A percentile compares a stretch with the other conserved stretches of the same genome.
Conservation (phyloP, 805 yeast genomes). For the Schizosaccharomyces lindneri region DNA sequence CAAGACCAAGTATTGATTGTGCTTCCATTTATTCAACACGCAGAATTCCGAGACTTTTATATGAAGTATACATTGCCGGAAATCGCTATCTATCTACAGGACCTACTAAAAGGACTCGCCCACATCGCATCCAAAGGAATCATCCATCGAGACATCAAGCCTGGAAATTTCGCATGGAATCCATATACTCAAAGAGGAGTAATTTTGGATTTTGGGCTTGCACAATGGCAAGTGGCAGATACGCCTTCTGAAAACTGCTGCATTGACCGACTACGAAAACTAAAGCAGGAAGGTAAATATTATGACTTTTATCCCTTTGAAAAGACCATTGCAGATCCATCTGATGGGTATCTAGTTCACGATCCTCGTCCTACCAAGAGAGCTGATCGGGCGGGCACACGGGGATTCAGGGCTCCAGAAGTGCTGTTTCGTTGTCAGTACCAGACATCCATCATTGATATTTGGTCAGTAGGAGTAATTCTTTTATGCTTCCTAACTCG, state of each 20-base stretch:
- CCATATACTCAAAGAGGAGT: not conserved
- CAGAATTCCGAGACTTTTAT: conserved; percentile 1
- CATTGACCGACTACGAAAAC: not conserved
- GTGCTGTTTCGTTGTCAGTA: not conserved
- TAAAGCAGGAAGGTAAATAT: not conserved
- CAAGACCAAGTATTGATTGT: not conserved
- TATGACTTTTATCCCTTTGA: not conserved
- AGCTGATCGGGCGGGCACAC: conserved; percentile 2
- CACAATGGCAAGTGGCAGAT: not conserved
- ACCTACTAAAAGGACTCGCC: not conserved
- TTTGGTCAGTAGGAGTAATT: not conserved
- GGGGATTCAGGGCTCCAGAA: conserved; percentile 2
- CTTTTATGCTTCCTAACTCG: not conserved
- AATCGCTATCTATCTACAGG: not conserved
- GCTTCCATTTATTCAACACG: not conserved
- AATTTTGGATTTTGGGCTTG: conserved; percentile 1
- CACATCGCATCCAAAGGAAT: not conserved
- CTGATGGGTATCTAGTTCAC: not conserved
- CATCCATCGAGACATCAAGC: conserved; percentile 1
- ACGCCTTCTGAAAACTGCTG: not conserved
- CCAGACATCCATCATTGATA: not conserved
- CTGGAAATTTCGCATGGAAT: conserved; percentile 1
- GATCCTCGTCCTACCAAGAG: not conserved
- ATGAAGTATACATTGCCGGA: not conserved
- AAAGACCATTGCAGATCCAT: not conserved